phyloP scores from a whole-genome alignment of 176 grass and related monocot species.

The Stipa capillata region DNA sequence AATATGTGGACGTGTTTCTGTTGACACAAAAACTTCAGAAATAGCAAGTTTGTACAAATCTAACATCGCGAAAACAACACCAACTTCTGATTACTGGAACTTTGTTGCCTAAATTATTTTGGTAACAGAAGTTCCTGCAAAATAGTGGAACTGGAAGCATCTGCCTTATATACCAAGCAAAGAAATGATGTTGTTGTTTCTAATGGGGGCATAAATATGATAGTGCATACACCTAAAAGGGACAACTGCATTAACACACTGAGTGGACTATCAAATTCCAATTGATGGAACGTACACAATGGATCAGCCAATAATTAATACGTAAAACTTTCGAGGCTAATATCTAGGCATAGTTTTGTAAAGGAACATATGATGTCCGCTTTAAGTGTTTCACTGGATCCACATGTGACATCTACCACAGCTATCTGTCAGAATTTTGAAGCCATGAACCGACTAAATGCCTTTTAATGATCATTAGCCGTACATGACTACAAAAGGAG shows the following conservation, averaged over 20 bases:
- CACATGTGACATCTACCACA: background rate
- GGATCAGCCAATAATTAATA: background rate
- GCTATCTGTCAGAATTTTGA: constrained; percentile 1
- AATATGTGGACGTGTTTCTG: background rate
- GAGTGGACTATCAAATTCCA: constrained; percentile 1
- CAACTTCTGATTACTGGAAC: background rate
- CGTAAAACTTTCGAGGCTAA: background rate
- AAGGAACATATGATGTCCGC: constrained; percentile 5
- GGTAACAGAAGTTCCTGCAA: background rate
- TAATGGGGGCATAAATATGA: background rate
- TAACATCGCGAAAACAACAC: background rate
- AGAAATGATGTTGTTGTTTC: background rate
- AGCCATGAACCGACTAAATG: background rate
- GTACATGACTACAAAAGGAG: constrained; percentile 2
- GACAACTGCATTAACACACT: background rate
- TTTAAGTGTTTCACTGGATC: constrained; percentile 1
- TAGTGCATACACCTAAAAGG: background rate
- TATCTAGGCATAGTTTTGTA: background rate
- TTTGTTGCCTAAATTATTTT: background rate
- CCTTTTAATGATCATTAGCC: background rate
- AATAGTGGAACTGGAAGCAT: constrained; percentile 6
- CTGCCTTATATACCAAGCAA: background rate
- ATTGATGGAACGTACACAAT: background rate
- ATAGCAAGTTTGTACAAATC: background rate
- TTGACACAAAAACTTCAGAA: constrained; percentile 8